A percentile compares a stretch with the other conserved stretches of the same genome.
These are phyloP conservation scores for Populus nigra DNA, from an alignment of 345 rosid species.

Conservation along the genomic window DNA sequence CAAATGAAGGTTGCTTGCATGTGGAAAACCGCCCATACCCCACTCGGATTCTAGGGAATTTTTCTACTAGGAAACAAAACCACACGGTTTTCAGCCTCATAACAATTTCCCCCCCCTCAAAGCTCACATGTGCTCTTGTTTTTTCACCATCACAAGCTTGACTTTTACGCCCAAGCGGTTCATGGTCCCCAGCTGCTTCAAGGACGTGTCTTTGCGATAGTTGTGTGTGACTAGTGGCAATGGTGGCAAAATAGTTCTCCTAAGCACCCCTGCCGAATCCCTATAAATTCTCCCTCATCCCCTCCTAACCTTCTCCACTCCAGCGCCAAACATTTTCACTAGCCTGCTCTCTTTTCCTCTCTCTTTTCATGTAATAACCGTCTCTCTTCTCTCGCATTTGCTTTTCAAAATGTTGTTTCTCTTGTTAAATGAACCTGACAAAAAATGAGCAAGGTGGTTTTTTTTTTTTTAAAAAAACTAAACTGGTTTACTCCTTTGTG, in stretches of 20 bases:
- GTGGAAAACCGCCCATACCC: neutral
- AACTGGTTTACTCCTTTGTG: constrained; percentile 2
- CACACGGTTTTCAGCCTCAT: neutral
- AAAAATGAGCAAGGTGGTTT: too few species aligned
- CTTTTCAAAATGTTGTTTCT: neutral
- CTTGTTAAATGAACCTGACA: too few species aligned
- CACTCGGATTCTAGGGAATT: constrained; percentile 7
- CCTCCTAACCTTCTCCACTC: constrained; percentile 36
- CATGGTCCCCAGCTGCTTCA: constrained; percentile 35
- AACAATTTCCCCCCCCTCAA: neutral
- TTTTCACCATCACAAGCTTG: constrained; percentile 15
- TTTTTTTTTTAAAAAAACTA: neutral
- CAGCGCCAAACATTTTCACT: constrained; percentile 33
- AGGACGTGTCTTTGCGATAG: constrained; percentile 5
- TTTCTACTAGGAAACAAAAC: constrained; percentile 13
- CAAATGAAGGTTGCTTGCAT: constrained; percentile 9
- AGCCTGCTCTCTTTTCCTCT: neutral
- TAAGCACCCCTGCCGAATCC: neutral
- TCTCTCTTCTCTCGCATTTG: constrained; percentile 10
- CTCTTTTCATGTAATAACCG: constrained; percentile 33
- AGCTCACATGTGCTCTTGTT: constrained; percentile 19
- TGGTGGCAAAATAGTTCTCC: constrained; percentile 31
- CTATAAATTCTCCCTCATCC: constrained; percentile 51
- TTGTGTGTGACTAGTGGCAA: neutral
- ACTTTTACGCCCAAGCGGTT: constrained; percentile 16